These are phyloP conservation scores for Vaccinium corymbosum DNA, from an alignment of 148 eudicot species.

Conservation along the genomic window DNA sequence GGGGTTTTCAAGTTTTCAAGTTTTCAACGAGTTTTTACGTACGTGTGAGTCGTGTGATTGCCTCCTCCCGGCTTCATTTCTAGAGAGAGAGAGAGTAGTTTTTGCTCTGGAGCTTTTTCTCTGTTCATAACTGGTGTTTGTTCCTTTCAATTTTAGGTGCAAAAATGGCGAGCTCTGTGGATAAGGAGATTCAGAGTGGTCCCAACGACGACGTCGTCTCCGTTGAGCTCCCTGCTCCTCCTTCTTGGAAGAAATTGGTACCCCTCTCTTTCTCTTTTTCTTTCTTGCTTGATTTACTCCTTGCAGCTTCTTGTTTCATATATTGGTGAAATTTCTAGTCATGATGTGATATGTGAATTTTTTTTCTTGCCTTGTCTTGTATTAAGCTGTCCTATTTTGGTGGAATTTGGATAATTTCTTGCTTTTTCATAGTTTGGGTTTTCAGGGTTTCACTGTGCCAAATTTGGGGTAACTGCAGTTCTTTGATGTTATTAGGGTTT, in stretches of 20 bases:
- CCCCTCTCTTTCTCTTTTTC: conserved; percentile 15
- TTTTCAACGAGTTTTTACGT: neutral
- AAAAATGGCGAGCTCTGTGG: conserved; percentile 31
- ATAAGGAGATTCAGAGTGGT: conserved; percentile 14
- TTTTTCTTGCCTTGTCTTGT: no score
- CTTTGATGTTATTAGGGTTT: neutral
- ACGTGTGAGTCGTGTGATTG: neutral
- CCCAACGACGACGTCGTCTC: conserved; percentile 28
- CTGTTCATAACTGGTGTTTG: neutral
- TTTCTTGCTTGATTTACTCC: neutral
- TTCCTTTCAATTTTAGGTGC: conserved; percentile 21
- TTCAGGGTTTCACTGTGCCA: neutral
- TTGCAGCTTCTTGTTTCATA: neutral
- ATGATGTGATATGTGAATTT: no score
- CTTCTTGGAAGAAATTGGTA: conserved; percentile 53
- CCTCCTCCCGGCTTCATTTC: neutral
- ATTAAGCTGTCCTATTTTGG: neutral
- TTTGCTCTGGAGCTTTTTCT: neutral
- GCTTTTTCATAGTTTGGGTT: neutral
- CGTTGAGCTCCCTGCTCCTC: conserved; percentile 44
- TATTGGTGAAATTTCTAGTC: no score
- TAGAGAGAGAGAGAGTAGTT: conserved; percentile 5
- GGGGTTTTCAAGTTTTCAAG: no score
- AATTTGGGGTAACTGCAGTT: neutral
- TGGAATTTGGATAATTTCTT: neutral